Evolutionary conservation across 139 green algal species (phyloP), one percentile per base, ranked within the genome.

Genomic region (Bryopsis sp.): DNA sequence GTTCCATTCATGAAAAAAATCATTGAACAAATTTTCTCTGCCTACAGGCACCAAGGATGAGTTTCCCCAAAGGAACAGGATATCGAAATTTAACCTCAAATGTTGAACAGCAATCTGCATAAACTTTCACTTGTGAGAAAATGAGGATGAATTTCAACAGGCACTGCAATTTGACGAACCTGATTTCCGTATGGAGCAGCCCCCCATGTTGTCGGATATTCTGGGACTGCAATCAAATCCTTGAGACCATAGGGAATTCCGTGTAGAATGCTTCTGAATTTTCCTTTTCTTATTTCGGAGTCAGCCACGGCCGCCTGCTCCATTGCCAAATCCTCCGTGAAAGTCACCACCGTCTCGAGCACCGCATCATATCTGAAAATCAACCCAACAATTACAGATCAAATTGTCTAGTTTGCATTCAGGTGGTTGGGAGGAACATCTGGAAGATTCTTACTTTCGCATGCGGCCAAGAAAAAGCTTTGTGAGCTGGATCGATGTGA

Each of bases 221-320:
- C 61, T 1, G 57, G 37, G 5, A 78, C 65, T 15, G 72, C 50
- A 29, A 78, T 75, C 33, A 78, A 34, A 29, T 78, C 72, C 28
- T 78, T 78, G 19, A 78, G 65, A 15, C 72, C 72, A 39, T 78
- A 78, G 2, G 72, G 72, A 31, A 78, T 78, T 34, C 72, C 72
- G 22, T 78, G 72, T 48, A 78, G 39, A n/a, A 64, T 63, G 26
- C 72, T 67, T 48, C 72, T 37, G 48, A 70, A 72, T 22, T 43
- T 57, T 36, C 72, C 72, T 29, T 37, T 22, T 0, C 58, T 58
- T 22, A 78, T 59, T 47, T 74, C 57, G 24, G n/a, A 11, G 60
- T 78, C 72, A 32, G 72, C 72, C 19, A n/a, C n/a, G 15, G 29
- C 38, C 22, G 72, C 72, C 26, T 78, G 54, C n/a, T 39, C n/a